Base-by-base conservation (phyloP, 306 rosid species). In the Benincasa hispida region DNA sequence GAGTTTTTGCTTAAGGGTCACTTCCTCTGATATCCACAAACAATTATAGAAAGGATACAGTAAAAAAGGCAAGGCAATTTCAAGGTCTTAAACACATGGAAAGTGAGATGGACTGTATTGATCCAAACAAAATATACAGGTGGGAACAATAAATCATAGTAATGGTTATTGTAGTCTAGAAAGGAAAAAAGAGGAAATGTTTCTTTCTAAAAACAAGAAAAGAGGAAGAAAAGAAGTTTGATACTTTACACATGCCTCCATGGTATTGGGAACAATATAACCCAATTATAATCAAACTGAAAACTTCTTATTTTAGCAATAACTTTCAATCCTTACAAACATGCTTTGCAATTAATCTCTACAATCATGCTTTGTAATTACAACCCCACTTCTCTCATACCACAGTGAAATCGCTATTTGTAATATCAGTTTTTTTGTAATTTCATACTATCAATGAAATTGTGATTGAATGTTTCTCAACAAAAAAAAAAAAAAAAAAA, bases 191-290 rank as follows among this genome's bases (percentile, higher is more conserved):
- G n/a, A 14, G 21, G 10, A 62, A 13, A 58, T 58, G 34, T 58
- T 58, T 25, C 35, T 13, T 58, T 57, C 15, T 24, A 1, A 24
- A 24, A 58, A 24, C 21, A 56, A 58, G 1, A 28, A 25, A 62
- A 62, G 11, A 30, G 22, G n/a, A 61, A 10, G 25, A 62, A 17
- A 63, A 19, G 22, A 34, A 83, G 76, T 78, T 84, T 74, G 50
- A 58, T 55, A 8, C 47, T 63, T 18, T 65, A 79, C 69, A 80
- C 83, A 79, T 85, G 93, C 81, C 84, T 85, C 86, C 72, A 75
- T 67, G 78, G 76, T 92, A 84, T 91, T 81, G 92, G 91, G 89
- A 88, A 89, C 82, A 85, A 61, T 91, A 85, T 79, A 84, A 56
- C 59, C 83, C 53, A 83, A 87, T 88, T 83, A 87, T 55, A 58